A percentile compares a stretch with the other conserved stretches of the same genome.
phyloP scores from a whole-genome alignment of 352 stramenopile species.

The Phytophthora sansomeana region DNA sequence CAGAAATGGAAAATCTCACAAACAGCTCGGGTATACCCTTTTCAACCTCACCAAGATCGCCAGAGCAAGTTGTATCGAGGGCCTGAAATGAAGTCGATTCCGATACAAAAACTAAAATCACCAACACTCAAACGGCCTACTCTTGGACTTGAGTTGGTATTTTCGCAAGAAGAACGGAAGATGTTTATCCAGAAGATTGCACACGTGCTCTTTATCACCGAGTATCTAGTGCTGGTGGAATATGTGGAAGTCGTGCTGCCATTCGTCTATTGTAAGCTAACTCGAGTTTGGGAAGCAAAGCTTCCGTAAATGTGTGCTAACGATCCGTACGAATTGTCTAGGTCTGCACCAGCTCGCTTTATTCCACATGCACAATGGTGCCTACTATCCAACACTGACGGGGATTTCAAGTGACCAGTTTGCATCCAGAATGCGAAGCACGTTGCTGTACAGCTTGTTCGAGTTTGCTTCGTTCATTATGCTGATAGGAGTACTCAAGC shows the following conservation, averaged over 20 bases:
- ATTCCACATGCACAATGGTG: conserved; percentile 38
- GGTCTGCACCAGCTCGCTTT: conserved; percentile 23
- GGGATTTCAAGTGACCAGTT: conserved; percentile 12
- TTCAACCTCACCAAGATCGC: not conserved
- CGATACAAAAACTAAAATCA: not conserved
- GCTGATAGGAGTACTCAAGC: conserved; percentile 21
- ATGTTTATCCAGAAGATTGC: conserved; percentile 36
- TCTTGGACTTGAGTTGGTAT: conserved; percentile 15
- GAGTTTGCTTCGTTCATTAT: conserved; percentile 25
- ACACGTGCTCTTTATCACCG: conserved; percentile 42
- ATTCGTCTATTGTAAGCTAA: conserved; percentile 38
- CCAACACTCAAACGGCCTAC: not conserved
- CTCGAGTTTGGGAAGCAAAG: not conserved
- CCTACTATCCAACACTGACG: conserved; percentile 26
- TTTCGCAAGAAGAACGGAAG: conserved; percentile 19
- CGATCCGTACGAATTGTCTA: not conserved
- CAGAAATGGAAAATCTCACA: not conserved
- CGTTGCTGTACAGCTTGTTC: conserved; percentile 25
- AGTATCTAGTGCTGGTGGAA: conserved; percentile 52
- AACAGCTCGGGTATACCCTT: conserved; percentile 12
- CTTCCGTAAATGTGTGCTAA: not conserved
- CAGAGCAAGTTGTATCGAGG: not conserved
- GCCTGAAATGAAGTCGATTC: not conserved
- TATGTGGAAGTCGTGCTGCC: conserved; percentile 51
- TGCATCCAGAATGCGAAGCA: conserved; percentile 10